Conservation (phyloP, 2,329 filamentous ascomycete genomes). For the Xylariaceae sp. region DNA sequence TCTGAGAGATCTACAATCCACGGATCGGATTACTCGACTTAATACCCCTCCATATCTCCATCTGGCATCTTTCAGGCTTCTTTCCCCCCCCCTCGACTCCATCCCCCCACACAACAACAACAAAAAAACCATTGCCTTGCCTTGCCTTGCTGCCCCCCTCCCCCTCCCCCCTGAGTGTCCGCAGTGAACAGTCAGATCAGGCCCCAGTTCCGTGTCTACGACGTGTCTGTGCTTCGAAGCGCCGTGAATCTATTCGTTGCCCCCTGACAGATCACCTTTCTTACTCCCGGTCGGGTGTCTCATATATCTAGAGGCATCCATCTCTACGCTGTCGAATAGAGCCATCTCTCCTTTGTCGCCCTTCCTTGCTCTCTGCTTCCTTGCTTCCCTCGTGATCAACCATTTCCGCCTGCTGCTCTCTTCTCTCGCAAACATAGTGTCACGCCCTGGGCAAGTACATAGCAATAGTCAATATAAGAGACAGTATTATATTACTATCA, state of each 20-base stretch:
- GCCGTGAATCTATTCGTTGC: constrained; percentile 2
- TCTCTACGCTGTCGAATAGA: not conserved
- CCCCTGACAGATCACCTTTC: not conserved
- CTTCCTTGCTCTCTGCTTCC: constrained; percentile 1
- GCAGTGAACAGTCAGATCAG: not conserved
- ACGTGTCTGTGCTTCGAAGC: not conserved
- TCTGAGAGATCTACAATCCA: too few relatives aligned
- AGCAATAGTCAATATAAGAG: constrained; percentile 48
- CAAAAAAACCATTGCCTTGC: not conserved
- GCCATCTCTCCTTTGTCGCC: not conserved
- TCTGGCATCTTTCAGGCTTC: too few relatives aligned
- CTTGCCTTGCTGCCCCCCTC: not conserved
- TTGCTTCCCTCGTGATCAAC: not conserved
- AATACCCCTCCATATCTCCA: too few relatives aligned
- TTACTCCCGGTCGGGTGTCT: constrained; percentile 13
- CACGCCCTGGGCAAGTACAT: constrained; percentile 35
- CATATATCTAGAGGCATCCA: constrained; percentile 6
- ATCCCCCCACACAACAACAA: too few relatives aligned
- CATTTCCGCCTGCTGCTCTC: not conserved
- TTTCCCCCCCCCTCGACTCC: not conserved
- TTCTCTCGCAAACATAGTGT: constrained; percentile 3
- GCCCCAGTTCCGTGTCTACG: not conserved
- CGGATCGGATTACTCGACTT: too few relatives aligned
- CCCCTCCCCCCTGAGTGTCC: not conserved
- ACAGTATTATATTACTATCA: constrained; percentile 30